Evolutionary conservation across 2,329 filamentous ascomycete genomes (phyloP).

Genomic region (Monilinia fructicola): DNA sequence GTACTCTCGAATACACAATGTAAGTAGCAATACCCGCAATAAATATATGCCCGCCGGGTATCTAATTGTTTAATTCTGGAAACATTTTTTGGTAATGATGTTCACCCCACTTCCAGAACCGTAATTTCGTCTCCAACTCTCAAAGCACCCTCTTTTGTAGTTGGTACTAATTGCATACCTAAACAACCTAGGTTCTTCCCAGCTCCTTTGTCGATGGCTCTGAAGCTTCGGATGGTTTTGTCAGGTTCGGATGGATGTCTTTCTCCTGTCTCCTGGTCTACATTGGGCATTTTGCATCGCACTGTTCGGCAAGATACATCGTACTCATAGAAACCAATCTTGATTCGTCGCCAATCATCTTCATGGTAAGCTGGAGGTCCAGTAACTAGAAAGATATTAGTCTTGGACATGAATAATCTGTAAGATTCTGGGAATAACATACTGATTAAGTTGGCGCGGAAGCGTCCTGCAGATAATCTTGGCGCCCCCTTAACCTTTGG

Average conservation of each 20-base stretch:
- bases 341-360: conserved; percentile 66
- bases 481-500: conserved; percentile 46
- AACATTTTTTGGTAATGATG: conserved; percentile 23
- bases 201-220: conserved; percentile 61
- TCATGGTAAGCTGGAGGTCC: conserved; percentile 66
- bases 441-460: conserved; percentile 69
- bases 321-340: conserved; percentile 53
- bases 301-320: conserved; percentile 65
- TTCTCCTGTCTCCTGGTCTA: conserved; percentile 52
- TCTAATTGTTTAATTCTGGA: conserved; percentile 17
- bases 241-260: conserved; percentile 53
- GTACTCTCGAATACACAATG: conserved; percentile 1
- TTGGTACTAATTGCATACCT: conserved; percentile 65
- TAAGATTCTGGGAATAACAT: background rate
- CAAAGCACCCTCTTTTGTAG: conserved; percentile 43
- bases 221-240: conserved; percentile 55
- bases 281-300: conserved; percentile 70
- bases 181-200: conserved; percentile 55
- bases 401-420: background rate
- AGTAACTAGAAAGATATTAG: conserved; percentile 44
- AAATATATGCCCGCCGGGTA: background rate
- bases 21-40: background rate
- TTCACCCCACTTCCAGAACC: conserved; percentile 25
- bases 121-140: conserved; percentile 26
- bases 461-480: conserved; percentile 60